Evolutionary conservation across 805 yeast genomes (phyloP).

Genomic region (Starmerella riodocensis): DNA sequence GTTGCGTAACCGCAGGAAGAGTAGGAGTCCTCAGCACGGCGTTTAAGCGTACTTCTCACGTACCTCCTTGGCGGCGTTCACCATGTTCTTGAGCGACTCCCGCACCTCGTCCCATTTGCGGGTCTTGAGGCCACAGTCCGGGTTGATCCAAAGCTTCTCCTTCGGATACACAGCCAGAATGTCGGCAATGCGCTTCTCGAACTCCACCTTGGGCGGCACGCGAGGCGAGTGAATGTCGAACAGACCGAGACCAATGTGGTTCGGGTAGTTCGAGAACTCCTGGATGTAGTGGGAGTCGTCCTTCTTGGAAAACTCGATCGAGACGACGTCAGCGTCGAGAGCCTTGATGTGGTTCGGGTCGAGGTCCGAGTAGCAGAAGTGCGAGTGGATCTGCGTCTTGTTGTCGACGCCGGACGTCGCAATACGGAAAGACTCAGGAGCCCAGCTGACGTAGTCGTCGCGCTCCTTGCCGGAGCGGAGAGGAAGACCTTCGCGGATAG

Average conservation of each 20-base stretch:
- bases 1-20: slow-evolving; percentile 1
- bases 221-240: slow-evolving; percentile 99
- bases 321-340: slow-evolving; percentile 97
- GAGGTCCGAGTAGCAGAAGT: slow-evolving; percentile 99
- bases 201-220: slow-evolving; percentile 95
- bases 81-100: slow-evolving; percentile 95
- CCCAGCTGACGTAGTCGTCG: slow-evolving; percentile 93
- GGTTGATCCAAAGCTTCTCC: slow-evolving; percentile 99
- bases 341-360: slow-evolving; percentile 99
- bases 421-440: slow-evolving; percentile 98
- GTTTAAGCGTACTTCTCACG: slow-evolving; percentile 40
- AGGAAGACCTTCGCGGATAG: slow-evolving; percentile 99
- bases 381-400: slow-evolving; percentile 96
- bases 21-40: not conserved
- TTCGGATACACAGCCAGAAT: slow-evolving; percentile 96
- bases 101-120: slow-evolving; percentile 98
- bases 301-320: slow-evolving; percentile 98
- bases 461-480: slow-evolving; percentile 96
- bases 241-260: slow-evolving; percentile 98
- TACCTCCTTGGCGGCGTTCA: slow-evolving; percentile 95
- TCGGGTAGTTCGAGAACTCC: slow-evolving; percentile 96
- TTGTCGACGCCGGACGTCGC: slow-evolving; percentile 96
- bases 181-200: slow-evolving; percentile 82
- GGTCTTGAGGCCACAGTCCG: slow-evolving; percentile 99
- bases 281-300: slow-evolving; percentile 96